A percentile compares a stretch with the other conserved stretches of the same genome.
Evolutionary conservation across 2,329 filamentous ascomycete genomes (phyloP).

Genomic region (Mycosphaerella sp.): DNA sequence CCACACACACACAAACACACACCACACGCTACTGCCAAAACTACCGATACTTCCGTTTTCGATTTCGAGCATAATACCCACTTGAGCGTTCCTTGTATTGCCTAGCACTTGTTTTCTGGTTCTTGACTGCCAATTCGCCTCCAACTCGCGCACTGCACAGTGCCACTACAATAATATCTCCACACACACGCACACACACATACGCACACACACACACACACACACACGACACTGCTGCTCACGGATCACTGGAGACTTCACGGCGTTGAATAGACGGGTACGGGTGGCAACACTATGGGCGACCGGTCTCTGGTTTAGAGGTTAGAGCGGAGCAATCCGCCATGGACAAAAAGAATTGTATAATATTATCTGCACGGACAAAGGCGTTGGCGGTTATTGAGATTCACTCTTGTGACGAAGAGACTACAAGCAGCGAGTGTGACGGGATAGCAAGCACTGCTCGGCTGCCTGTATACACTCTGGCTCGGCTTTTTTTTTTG

Average conservation of each 20-base stretch:
- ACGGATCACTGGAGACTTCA: constrained; percentile 10
- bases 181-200: not conserved
- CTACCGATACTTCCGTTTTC: constrained; percentile 3
- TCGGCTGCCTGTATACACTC: not conserved
- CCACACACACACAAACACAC: too few species aligned
- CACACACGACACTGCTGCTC: constrained; percentile 4
- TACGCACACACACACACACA: not conserved
- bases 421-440: not conserved
- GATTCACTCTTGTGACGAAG: not conserved
- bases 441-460: not conserved
- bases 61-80: constrained; percentile 21
- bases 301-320: constrained; percentile 16
- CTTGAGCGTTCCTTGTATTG: constrained; percentile 20
- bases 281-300: constrained; percentile 17
- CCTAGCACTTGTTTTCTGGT: constrained; percentile 11
- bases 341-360: constrained; percentile 16
- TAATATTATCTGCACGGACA: constrained; percentile 15
- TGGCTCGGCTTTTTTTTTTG: not conserved
- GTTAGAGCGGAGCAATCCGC: constrained; percentile 21
- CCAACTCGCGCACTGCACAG: constrained; percentile 1
- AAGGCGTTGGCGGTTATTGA: constrained; percentile 15
- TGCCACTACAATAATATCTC: constrained; percentile 1
- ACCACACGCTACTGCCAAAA: constrained; percentile 3
- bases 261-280: constrained; percentile 21
- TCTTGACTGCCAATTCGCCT: constrained; percentile 3